Evolutionary conservation across 208 protist species (phyloP).

Genomic region (Leishmania aethiopica): DNA sequence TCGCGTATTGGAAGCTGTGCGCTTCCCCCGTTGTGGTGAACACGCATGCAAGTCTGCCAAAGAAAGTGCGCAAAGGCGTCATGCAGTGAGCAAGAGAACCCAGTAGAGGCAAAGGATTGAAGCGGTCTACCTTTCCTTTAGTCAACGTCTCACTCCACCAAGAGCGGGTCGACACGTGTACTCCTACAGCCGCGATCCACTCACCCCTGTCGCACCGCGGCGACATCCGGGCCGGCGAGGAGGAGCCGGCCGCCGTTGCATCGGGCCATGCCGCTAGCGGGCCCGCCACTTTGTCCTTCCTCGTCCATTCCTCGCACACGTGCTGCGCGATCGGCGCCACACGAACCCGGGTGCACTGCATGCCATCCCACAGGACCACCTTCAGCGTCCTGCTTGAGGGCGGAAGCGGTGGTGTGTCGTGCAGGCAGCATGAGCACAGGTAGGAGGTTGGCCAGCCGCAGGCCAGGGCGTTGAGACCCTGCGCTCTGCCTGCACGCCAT

Average conservation of each 20-base stretch:
- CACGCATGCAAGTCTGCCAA: neutral
- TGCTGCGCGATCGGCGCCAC: too few species aligned
- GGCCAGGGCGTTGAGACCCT: neutral
- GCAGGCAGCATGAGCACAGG: too few species aligned
- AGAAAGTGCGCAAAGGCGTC: too few species aligned
- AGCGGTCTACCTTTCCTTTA: neutral
- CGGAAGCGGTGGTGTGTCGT: neutral
- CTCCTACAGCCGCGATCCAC: neutral
- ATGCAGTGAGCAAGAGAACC: neutral
- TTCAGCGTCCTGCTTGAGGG: neutral
- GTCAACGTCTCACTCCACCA: neutral
- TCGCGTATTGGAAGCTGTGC: neutral
- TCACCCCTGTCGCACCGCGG: neutral
- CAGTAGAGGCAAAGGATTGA: neutral
- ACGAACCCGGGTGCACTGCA: neutral
- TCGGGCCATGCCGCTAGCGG: neutral
- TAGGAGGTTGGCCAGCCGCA: neutral
- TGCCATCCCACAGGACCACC: neutral
- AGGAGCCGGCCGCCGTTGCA: too few species aligned
- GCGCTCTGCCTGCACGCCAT: neutral
- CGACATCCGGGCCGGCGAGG: neutral
- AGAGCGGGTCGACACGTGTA: neutral
- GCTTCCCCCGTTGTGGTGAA: neutral
- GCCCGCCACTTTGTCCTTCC: neutral
- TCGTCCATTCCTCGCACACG: neutral